Conservation (phyloP, 2,329 filamentous ascomycete genomes). For the Grosmannia serpens region DNA sequence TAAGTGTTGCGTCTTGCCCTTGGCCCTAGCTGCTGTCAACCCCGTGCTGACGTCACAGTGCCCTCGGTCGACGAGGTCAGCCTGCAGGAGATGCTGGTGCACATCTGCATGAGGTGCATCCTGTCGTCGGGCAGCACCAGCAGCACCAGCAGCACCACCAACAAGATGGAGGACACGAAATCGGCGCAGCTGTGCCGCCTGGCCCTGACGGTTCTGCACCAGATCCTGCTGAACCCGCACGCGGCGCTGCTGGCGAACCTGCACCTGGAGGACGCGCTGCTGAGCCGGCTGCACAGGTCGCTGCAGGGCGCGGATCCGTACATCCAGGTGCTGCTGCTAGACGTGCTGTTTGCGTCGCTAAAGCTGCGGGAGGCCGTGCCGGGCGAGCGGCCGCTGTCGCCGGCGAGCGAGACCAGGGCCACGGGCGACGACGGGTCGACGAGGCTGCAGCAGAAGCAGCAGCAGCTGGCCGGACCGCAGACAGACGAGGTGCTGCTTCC, state of each 20-base stretch:
- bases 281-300: constrained; percentile 53
- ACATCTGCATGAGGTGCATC: constrained; percentile 54
- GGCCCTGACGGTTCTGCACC: constrained; percentile 57
- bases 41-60: not conserved
- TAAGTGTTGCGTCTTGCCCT: constrained; percentile 28
- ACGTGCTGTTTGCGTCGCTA: constrained; percentile 64
- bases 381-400: constrained; percentile 26
- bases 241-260: constrained; percentile 46
- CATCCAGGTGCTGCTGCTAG: constrained; percentile 66
- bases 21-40: too few species aligned
- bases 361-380: constrained; percentile 44
- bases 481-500: too few species aligned
- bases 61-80: constrained; percentile 40
- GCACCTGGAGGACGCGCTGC: constrained; percentile 58
- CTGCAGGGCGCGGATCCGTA: constrained; percentile 52
- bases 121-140: constrained; percentile 20
- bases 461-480: too few species aligned
- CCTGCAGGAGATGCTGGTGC: constrained; percentile 57
- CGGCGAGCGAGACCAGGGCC: constrained; percentile 33
- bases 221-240: constrained; percentile 55
- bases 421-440: not conserved
- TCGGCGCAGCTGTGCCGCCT: constrained; percentile 59
- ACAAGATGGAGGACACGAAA: constrained; percentile 29
- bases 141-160: constrained; percentile 15
- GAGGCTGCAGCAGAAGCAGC: too few species aligned